Evolutionary conservation across 257 asterid genomes (phyloP), one percentile per base, ranked within the genome.

Genomic region (Capsicum rhomboideum): DNA sequence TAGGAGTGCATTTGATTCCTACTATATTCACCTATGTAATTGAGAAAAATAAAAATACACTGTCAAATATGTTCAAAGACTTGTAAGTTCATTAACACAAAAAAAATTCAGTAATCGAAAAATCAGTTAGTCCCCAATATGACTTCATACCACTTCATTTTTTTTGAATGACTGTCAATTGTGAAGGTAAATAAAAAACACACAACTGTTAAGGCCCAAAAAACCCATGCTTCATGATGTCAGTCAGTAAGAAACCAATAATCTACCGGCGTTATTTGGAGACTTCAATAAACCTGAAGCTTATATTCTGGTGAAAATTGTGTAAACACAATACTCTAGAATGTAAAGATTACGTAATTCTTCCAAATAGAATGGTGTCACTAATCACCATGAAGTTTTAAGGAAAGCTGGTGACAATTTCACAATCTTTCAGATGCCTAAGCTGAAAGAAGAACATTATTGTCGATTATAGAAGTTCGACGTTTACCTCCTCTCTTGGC

Each of bases 401-500:
- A 7, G 21, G 81, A 26, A 75, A 16, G 61, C 61, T 26, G 20
- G 81, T 14, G 8, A 49, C 2, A 23, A 49, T 49, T 46, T 49
- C 61, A 46, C 59, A 46, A 23, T 26, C 8, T 67, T 75, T n/a
- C 37, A 21, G 21, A 74, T 46, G 59, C 80, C 54, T 74, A 74
- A 13, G 40, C 13, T n/a, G 55, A 72, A 61, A 18, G 28, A 37
- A 8, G 40, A 46, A 23, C 40, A 16, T 21, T 44, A 12, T 44
- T 21, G 42, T 44, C 8, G 7, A 8, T 18, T 13, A 74, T 46
- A 23, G 58, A 74, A 74, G 10, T 67, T 31, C 42, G 71, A 42
- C 23, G 29, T 46, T 40, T 44, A 84, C 82, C 87, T 83, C 81
- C 86, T 82, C 87, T 83, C 81, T 86, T 82, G 42, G 74, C 91